Evolutionary conservation across 495 filamentous ascomycete species (phyloP).

Genomic region (Aspergillus asperescens): DNA sequence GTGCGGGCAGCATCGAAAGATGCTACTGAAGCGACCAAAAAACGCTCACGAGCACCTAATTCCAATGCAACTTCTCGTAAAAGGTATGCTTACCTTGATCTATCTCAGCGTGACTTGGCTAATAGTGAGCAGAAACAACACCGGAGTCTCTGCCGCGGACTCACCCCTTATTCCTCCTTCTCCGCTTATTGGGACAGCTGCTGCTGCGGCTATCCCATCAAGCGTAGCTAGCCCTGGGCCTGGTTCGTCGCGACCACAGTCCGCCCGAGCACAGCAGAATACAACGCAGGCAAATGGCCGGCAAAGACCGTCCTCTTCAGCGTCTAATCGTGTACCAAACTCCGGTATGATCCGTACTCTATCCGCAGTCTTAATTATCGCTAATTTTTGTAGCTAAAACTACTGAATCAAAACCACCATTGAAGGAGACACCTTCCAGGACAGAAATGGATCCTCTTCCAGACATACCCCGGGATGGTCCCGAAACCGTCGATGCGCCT

Average conservation of each 20-base stretch:
- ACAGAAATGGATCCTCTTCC: constrained; percentile 21
- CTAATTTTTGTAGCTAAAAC: constrained; percentile 28
- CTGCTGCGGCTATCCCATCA: constrained; percentile 49
- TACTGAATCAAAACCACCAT: constrained; percentile 28
- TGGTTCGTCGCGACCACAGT: constrained; percentile 46
- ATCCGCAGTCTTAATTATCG: background rate
- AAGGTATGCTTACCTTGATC: constrained; percentile 47
- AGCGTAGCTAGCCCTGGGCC: constrained; percentile 45
- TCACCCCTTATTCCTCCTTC: constrained; percentile 70
- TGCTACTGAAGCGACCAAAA: constrained; percentile 59
- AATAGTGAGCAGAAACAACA: constrained; percentile 42
- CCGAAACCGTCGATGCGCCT: constrained; percentile 23
- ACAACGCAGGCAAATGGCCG: constrained; percentile 51
- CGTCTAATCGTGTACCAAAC: constrained; percentile 44
- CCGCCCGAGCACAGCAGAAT: constrained; percentile 65
- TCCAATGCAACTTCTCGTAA: constrained; percentile 59
- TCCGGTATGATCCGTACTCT: constrained; percentile 23
- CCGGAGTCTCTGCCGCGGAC: constrained; percentile 45
- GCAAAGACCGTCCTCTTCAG: constrained; percentile 55
- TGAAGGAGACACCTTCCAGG: constrained; percentile 31
- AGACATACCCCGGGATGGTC: constrained; percentile 27
- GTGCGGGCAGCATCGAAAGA: constrained; percentile 51
- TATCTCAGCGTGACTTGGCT: background rate
- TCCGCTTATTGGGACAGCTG: constrained; percentile 60
- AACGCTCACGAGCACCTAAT: constrained; percentile 60